Evolutionary conservation across 1,284 basidiomycete species (phyloP), one percentile per base, ranked within the genome.

Genomic region (Ustilago loliicola): DNA sequence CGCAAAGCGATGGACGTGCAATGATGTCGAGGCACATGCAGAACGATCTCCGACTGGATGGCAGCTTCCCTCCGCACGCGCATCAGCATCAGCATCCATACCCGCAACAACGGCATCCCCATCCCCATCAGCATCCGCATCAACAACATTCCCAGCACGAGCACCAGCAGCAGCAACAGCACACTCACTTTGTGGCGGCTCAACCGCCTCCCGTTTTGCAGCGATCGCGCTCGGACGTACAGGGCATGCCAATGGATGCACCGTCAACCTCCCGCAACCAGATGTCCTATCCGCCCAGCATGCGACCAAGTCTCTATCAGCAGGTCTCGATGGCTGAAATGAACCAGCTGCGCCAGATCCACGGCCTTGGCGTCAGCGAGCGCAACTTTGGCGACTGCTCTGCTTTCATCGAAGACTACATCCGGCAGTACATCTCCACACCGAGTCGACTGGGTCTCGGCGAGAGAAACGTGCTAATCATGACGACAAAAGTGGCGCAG

Each of bases 401-500:
- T 15, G 57, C 75, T 38, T 81, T 81, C 64, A 80, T 81, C 53
- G 62, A 77, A 17, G 80, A 80, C 45, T 80, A 76, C 42, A 73
- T 86, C 21, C 64, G 69, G 11, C 71, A 85, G 29, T 98, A 96
- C 86, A 90, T 95, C 57, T 90, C 91, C 30, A 91, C 94, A 13
- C 89, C 91, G 27, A 97, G 97, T 86, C 91, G 95, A 27, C 90
- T 98, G 57, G 92, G 93, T 1, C 92, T 94, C 80, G 96, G 96
- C 54, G 96, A 98, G 87, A 91, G 95, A 59, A 95, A 94, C 13
- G 91, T 98, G 71, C 93, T 97, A 67, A 93, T 98, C 83, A 95
- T 97, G 93, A 96, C 94, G 27, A 94, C 93, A 86, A 95, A 93
- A 85, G 95, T 98, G 45, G 96, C 94, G 2, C 96, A 98, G 88